Conservation (phyloP, 805 yeast species). For the Candida broadrunensis region DNA sequence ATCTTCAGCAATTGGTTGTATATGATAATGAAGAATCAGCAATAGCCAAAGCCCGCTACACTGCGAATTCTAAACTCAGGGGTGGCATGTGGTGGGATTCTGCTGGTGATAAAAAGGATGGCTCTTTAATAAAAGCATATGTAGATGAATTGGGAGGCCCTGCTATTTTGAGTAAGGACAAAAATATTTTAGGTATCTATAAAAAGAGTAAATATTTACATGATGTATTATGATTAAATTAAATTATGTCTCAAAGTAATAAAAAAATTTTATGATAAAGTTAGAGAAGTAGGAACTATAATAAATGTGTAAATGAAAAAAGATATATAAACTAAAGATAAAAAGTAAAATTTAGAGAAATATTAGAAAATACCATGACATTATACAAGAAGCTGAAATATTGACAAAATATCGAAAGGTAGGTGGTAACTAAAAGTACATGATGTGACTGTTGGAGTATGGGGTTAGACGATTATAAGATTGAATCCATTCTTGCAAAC, state of each 20-base stretch:
- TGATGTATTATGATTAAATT: not conserved
- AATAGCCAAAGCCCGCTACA: slow-evolving; percentile 57
- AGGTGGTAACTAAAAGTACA: no score
- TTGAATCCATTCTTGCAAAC: slow-evolving; percentile 88
- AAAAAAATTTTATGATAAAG: no score
- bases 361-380: no score
- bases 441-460: no score
- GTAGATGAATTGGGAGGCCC: slow-evolving; percentile 34
- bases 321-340: no score
- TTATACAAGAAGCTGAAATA: no score
- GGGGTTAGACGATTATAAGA: slow-evolving; percentile 43
- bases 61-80: slow-evolving; percentile 47
- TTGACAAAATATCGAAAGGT: no score
- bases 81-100: slow-evolving; percentile 98
- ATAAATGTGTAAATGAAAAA: no score
- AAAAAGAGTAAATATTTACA: slow-evolving; percentile 11
- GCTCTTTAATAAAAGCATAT: slow-evolving; percentile 47
- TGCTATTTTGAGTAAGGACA: slow-evolving; percentile 12
- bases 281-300: no score
- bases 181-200: slow-evolving; percentile 12
- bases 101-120: slow-evolving; percentile 57
- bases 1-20: slow-evolving; percentile 41
- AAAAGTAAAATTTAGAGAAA: no score
- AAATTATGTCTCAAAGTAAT: no score
- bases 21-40: slow-evolving; percentile 66